Conservation (phyloP, 495 filamentous ascomycete genomes). For the Xylona heveae region DNA sequence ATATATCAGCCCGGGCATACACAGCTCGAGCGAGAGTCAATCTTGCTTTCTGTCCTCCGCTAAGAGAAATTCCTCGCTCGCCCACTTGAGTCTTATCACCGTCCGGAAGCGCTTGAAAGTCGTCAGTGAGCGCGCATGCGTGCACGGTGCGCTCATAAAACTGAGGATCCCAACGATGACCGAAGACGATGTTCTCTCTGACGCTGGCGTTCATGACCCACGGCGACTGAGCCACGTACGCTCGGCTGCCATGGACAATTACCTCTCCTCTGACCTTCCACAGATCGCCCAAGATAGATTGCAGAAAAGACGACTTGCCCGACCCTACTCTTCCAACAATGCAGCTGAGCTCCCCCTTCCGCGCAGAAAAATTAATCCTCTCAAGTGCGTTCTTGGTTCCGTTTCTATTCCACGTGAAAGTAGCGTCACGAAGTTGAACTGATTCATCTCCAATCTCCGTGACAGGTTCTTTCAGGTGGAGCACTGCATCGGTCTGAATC, state of each 20-base stretch:
- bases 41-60: constrained; percentile 90
- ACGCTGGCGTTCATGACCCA: constrained; percentile 99
- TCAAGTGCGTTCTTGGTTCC: constrained; percentile 35
- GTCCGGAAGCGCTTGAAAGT: constrained; percentile 83
- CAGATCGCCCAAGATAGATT: constrained; percentile 71
- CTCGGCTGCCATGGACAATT: constrained; percentile 52
- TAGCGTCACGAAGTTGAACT: constrained; percentile 58
- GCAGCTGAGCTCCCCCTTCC: constrained; percentile 82
- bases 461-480: constrained; percentile 40
- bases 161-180: constrained; percentile 77
- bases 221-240: constrained; percentile 78
- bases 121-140: constrained; percentile 79
- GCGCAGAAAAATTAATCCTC: constrained; percentile 68
- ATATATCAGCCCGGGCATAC: constrained; percentile 93
- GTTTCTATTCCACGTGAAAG: constrained; percentile 88
- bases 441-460: constrained; percentile 63
- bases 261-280: constrained; percentile 82
- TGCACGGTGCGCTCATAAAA: constrained; percentile 92
- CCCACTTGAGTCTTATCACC: constrained; percentile 94
- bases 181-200: constrained; percentile 92
- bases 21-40: constrained; percentile 90
- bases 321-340: constrained; percentile 87
- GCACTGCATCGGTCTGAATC: constrained; percentile 66
- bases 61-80: constrained; percentile 91
- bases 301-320: constrained; percentile 84